These are phyloP conservation scores for Sugiyamaella valdiviana DNA, from an alignment of 805 yeast genomes.

Conservation along the genomic window DNA sequence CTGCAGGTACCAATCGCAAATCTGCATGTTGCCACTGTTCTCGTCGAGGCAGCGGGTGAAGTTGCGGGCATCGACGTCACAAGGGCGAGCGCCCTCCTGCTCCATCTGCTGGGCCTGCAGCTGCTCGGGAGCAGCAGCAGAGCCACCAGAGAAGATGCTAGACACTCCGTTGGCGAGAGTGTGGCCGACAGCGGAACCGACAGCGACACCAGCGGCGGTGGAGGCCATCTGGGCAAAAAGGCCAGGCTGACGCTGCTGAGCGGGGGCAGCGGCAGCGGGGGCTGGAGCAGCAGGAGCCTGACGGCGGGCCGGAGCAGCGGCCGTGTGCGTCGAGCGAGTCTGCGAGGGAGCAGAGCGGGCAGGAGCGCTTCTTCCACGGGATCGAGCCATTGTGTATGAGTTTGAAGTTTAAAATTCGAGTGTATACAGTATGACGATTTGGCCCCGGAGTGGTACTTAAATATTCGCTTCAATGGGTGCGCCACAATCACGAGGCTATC, in stretches of 20 bases:
- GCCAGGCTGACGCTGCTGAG: slow-evolving; percentile 56
- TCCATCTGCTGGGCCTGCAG: slow-evolving; percentile 34
- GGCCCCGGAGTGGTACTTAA: no score
- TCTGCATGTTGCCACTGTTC: slow-evolving; percentile 91
- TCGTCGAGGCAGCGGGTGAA: slow-evolving; percentile 94
- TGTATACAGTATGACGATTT: no score
- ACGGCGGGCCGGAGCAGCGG: slow-evolving; percentile 47
- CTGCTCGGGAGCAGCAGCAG: slow-evolving; percentile 48
- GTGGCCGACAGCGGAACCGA: slow-evolving; percentile 96
- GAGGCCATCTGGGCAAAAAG: slow-evolving; percentile 95
- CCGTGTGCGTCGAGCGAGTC: slow-evolving; percentile 25
- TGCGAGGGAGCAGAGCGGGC: slow-evolving; percentile 18
- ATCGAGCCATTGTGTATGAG: slow-evolving; percentile 17
- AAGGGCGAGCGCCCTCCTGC: slow-evolving; percentile 41
- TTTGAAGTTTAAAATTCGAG: background rate
- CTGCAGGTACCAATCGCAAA: slow-evolving; percentile 94
- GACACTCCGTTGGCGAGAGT: slow-evolving; percentile 93
- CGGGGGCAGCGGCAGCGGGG: slow-evolving; percentile 42
- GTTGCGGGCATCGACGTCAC: slow-evolving; percentile 91
- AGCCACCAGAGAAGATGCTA: slow-evolving; percentile 78
- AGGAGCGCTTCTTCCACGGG: slow-evolving; percentile 18
- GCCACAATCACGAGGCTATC: background rate
- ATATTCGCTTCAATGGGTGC: background rate
- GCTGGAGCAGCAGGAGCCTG: slow-evolving; percentile 35
- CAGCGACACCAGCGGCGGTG: slow-evolving; percentile 99